Percentiles rank a stretch among this genome's conserved stretches.
Evolutionary conservation across 192 early-diverging fungal species (phyloP).

Genomic region (Backusella westeae): DNA sequence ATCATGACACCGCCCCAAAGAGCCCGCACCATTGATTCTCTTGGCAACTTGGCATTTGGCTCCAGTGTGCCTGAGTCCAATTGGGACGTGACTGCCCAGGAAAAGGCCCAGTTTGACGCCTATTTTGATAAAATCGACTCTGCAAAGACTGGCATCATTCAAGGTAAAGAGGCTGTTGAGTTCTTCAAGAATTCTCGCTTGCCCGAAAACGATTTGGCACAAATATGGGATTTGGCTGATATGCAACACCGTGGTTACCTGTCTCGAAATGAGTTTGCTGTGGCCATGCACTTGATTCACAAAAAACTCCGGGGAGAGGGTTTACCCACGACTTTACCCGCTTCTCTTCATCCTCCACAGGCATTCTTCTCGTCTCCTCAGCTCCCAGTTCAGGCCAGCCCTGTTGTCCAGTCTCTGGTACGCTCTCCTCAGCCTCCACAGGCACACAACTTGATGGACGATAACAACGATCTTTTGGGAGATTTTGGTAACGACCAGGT

Average conservation of each 20-base stretch:
- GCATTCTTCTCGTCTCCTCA: slow-evolving; percentile 23
- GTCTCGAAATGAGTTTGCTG: slow-evolving; percentile 71
- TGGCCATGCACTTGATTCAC: slow-evolving; percentile 79
- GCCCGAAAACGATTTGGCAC: slow-evolving; percentile 34
- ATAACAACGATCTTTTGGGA: slow-evolving; percentile 32
- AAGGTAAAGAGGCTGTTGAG: slow-evolving; percentile 48
- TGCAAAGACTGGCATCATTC: slow-evolving; percentile 58
- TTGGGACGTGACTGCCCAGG: slow-evolving; percentile 79
- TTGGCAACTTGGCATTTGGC: slow-evolving; percentile 23
- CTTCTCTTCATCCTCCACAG: slow-evolving; percentile 56
- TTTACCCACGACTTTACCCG: slow-evolving; percentile 56
- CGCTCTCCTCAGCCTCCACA: not conserved
- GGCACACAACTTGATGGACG: not conserved
- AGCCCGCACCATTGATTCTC: slow-evolving; percentile 26
- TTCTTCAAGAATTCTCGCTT: slow-evolving; percentile 42
- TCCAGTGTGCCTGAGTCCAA: not conserved
- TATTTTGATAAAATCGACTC: slow-evolving; percentile 79
- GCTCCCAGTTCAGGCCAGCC: not conserved
- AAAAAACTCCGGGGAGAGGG: slow-evolving; percentile 49
- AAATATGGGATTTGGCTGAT: slow-evolving; percentile 66
- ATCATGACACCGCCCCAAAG: slow-evolving; percentile 33
- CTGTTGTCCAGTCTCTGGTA: not conserved
- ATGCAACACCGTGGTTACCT: slow-evolving; percentile 59
- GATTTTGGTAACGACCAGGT: slow-evolving; percentile 51
- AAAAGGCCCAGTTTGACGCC: slow-evolving; percentile 69